Conservation (phyloP, 108 stramenopile genomes). For the Aurantiochytrium sp. region DNA sequence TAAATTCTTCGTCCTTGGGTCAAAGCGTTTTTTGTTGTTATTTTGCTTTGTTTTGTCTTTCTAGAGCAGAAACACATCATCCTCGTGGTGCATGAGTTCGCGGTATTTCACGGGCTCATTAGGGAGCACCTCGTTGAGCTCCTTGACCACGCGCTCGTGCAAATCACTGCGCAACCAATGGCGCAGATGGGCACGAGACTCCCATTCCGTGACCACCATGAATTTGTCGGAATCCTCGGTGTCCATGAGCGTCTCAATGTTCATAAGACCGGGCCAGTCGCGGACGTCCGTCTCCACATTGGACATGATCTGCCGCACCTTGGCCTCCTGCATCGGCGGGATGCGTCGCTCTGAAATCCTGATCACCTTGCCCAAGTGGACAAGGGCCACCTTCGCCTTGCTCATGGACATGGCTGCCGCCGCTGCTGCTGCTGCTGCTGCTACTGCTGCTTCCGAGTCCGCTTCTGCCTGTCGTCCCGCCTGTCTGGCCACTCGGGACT, state of each 20-base stretch:
- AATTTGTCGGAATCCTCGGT: neutral
- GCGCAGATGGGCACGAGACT: neutral
- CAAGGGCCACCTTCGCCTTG: neutral
- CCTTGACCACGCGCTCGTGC: neutral
- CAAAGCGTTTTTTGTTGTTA: neutral
- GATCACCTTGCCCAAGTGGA: slow-evolving; percentile 6
- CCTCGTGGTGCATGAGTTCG: slow-evolving; percentile 18
- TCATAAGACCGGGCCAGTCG: slow-evolving; percentile 10
- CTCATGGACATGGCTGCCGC: neutral
- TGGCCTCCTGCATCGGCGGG: neutral
- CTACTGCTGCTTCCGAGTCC: too few species aligned
- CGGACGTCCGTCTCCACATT: neutral
- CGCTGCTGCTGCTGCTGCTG: too few species aligned
- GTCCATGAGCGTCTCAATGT: neutral
- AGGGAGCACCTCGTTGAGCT: neutral
- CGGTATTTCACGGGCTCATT: neutral
- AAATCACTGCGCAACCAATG: neutral
- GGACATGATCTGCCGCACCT: neutral
- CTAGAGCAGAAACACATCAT: neutral
- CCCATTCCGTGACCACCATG: slow-evolving; percentile 12
- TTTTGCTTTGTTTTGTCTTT: neutral
- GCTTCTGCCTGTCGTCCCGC: too few species aligned
- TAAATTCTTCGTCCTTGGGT: neutral
- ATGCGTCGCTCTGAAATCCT: neutral
- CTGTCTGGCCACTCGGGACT: too few species aligned